Evolutionary conservation across 306 rosid species (phyloP).

Genomic region (Prunus mume): DNA sequence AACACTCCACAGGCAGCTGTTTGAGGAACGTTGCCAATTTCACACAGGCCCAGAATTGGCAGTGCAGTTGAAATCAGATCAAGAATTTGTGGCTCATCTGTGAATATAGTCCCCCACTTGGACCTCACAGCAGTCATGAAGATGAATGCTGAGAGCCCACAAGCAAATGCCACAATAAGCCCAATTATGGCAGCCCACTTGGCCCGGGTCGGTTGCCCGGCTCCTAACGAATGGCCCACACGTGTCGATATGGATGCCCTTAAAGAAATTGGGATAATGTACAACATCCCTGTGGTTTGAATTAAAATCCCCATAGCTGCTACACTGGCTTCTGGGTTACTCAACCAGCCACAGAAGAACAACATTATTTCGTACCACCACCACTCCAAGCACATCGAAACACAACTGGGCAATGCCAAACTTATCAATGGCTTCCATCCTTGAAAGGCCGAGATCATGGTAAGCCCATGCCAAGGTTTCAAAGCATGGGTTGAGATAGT

Average conservation of each 20-base stretch:
- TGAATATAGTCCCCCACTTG: conserved; percentile 61
- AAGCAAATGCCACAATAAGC: conserved; percentile 37
- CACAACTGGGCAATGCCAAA: conserved; percentile 68
- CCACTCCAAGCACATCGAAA: conserved; percentile 82
- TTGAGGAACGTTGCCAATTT: conserved; percentile 73
- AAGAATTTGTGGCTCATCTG: conserved; percentile 65
- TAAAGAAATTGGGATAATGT: conserved; percentile 63
- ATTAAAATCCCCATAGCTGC: conserved; percentile 93
- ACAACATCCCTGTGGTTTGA: conserved; percentile 79
- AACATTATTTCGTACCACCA: conserved; percentile 95
- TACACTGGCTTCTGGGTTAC: conserved; percentile 66
- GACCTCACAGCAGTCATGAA: conserved; percentile 38
- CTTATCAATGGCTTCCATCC: conserved; percentile 72
- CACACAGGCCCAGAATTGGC: conserved; percentile 79
- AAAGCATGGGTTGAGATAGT: conserved; percentile 48
- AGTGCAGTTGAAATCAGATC: conserved; percentile 49
- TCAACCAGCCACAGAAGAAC: conserved; percentile 61
- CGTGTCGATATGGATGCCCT: conserved; percentile 61
- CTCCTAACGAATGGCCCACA: conserved; percentile 76
- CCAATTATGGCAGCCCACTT: conserved; percentile 64
- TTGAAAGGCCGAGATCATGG: conserved; percentile 33
- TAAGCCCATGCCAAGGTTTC: conserved; percentile 72
- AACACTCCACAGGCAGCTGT: conserved; percentile 81
- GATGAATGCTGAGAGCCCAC: conserved; percentile 45
- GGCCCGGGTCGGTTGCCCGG: conserved; percentile 60